Conservation (phyloP, 1,139 yeast species). For the Spencermartinsiella ligniputridi region DNA sequence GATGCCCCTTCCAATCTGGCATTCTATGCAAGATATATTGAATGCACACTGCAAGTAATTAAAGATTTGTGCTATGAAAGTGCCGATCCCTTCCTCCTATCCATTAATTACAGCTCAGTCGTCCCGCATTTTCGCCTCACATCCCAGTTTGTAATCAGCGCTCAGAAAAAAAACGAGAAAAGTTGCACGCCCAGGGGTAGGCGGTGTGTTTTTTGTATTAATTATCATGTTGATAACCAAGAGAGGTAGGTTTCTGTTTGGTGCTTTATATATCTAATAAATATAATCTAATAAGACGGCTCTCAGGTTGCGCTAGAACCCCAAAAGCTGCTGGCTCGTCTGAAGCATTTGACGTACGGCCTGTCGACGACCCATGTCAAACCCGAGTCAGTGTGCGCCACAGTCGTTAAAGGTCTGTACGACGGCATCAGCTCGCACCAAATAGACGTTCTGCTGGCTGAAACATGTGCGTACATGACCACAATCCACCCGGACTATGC, state of each 20-base stretch:
- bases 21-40: too few species aligned
- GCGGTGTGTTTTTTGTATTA: not conserved
- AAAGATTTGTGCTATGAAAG: not conserved
- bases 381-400: constrained; percentile 65
- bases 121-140: too few species aligned
- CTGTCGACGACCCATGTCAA: constrained; percentile 63
- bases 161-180: not conserved
- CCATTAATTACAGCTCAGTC: too few species aligned
- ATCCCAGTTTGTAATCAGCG: too few species aligned
- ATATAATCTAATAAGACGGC: too few species aligned
- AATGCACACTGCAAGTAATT: too few species aligned
- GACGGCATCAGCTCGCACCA: constrained; percentile 83
- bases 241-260: constrained; percentile 5
- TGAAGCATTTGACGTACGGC: constrained; percentile 54
- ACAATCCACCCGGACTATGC: constrained; percentile 90
- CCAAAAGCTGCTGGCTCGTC: constrained; percentile 47
- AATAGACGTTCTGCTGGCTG: constrained; percentile 75
- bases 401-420: constrained; percentile 69
- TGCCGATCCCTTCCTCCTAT: not conserved
- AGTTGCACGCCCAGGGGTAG: too few species aligned
- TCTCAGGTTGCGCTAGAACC: constrained; percentile 63
- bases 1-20: too few species aligned
- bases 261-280: constrained; percentile 3
- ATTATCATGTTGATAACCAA: constrained; percentile 4
- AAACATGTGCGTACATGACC: constrained; percentile 84